Evolutionary conservation across 148 eudicot species (phyloP), one percentile per base, ranked within the genome.

Genomic region (Beta vulgaris): DNA sequence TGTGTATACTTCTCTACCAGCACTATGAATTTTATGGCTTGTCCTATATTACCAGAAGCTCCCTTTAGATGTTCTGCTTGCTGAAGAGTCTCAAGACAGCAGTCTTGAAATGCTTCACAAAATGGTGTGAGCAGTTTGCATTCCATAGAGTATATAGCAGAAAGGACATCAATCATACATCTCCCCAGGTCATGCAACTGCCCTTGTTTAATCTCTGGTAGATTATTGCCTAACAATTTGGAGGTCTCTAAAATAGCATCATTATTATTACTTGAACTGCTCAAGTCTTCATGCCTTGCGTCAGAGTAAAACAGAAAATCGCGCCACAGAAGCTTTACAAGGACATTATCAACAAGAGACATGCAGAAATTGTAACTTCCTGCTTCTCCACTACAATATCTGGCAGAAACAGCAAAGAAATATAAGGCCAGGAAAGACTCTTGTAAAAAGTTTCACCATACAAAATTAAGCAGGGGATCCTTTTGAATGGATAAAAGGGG

Each of bases 121-220:
- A 95, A 92, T 36, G 77, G 77, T 72, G 64, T 43, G 25, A 95
- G 82, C 59, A 89, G 80, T 70, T 82, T 80, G 77, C 60, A 62
- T 25, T 87, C 88, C 79, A 87, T 64, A 69, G 78, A 58, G 78
- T 74, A 74, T 65, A 89, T 81, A 65, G 85, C 86, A n/a, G 97
- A 87, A 82, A 93, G 93, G 69, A 90, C 81, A 75, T 88, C 88
- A 76, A 87, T 76, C 32, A 95, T 84, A 77, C 97, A 92, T 81
- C 75, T 84, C 40, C 96, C 97, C 69, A 88, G 81, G 39, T 82
- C 78, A 76, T 89, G 86, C 74, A 84, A 76, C 74, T 84, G 84
- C 72, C 80, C 84, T 44, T 46, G 69, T 78, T 87, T 90, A 42
- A 70, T 73, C 86, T 82, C 86, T 13, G 58, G 77, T 44, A 65